Evolutionary conservation across 805 yeast genomes (phyloP).

Genomic region (Ogataea minuta): DNA sequence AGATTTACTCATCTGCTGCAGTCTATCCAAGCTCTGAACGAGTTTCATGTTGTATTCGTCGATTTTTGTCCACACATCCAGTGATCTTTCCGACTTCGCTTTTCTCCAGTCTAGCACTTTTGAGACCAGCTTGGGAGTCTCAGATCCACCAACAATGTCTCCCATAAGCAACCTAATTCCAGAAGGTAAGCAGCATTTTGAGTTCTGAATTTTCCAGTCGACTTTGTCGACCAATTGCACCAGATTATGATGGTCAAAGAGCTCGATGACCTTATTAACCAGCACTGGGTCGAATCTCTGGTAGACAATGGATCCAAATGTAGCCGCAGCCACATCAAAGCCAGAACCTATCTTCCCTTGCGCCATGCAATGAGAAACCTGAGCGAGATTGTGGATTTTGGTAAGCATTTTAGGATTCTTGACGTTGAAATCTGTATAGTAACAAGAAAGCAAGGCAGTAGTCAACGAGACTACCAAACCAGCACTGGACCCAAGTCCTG

Average conservation of each 20-base stretch:
- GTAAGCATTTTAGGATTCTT: slow-evolving; percentile 23
- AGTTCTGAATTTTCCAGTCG: slow-evolving; percentile 62
- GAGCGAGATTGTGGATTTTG: slow-evolving; percentile 79
- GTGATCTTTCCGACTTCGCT: slow-evolving; percentile 48
- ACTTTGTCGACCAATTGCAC: slow-evolving; percentile 37
- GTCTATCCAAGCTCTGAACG: slow-evolving; percentile 44
- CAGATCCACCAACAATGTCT: slow-evolving; percentile 88
- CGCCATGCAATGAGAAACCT: slow-evolving; percentile 87
- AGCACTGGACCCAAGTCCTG: slow-evolving; percentile 96
- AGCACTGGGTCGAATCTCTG: slow-evolving; percentile 65
- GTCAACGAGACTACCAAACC: slow-evolving; percentile 82
- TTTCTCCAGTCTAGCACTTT: slow-evolving; percentile 71
- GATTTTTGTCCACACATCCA: slow-evolving; percentile 51
- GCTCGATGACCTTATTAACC: slow-evolving; percentile 33
- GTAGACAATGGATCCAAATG: slow-evolving; percentile 84
- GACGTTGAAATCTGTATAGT: slow-evolving; percentile 34
- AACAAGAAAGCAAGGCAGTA: slow-evolving; percentile 59
- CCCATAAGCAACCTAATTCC: slow-evolving; percentile 81
- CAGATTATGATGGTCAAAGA: slow-evolving; percentile 25
- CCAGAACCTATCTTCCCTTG: slow-evolving; percentile 97
- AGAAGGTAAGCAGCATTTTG: slow-evolving; percentile 62
- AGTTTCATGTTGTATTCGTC: slow-evolving; percentile 58
- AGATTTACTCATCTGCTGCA: slow-evolving; percentile 35
- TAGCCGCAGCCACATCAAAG: slow-evolving; percentile 95
- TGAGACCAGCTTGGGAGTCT: slow-evolving; percentile 86